Evolutionary conservation across 2,329 filamentous ascomycete species (phyloP).

Genomic region (Diaporthe amygdali): DNA sequence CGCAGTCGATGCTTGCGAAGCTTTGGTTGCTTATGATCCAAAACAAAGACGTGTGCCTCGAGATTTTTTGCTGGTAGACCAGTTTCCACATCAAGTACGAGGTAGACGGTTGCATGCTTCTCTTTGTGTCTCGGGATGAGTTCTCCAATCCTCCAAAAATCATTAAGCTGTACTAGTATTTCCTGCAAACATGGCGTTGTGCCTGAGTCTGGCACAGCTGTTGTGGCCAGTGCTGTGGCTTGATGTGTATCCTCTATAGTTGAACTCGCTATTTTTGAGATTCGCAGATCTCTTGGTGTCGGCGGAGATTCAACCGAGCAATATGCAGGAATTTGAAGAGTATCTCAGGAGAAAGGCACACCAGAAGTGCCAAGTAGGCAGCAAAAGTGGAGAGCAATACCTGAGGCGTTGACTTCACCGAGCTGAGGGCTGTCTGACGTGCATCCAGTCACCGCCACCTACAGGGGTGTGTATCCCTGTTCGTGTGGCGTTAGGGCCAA

Average conservation of each 20-base stretch:
- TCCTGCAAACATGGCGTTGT: neutral
- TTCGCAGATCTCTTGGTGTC: too few relatives aligned
- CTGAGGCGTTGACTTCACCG: too few relatives aligned
- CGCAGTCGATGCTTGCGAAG: constrained; percentile 1
- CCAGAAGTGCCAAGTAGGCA: too few relatives aligned
- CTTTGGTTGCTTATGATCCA: neutral
- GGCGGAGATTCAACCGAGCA: neutral
- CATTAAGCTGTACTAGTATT: neutral
- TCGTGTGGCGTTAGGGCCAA: neutral
- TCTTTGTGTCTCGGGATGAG: neutral
- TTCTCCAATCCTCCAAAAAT: neutral
- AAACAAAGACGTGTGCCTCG: neutral
- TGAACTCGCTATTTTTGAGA: neutral
- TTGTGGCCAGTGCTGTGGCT: neutral
- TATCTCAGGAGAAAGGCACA: neutral
- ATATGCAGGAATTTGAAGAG: neutral
- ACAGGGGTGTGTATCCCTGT: neutral
- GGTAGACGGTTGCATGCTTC: neutral
- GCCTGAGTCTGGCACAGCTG: neutral
- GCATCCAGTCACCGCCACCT: neutral
- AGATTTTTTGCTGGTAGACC: neutral
- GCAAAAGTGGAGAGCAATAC: too few relatives aligned
- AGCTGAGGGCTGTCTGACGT: neutral
- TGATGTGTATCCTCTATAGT: neutral
- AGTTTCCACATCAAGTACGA: neutral